Base-by-base conservation (phyloP, 2,329 filamentous ascomycete genomes). In the Macrophomina tecta region DNA sequence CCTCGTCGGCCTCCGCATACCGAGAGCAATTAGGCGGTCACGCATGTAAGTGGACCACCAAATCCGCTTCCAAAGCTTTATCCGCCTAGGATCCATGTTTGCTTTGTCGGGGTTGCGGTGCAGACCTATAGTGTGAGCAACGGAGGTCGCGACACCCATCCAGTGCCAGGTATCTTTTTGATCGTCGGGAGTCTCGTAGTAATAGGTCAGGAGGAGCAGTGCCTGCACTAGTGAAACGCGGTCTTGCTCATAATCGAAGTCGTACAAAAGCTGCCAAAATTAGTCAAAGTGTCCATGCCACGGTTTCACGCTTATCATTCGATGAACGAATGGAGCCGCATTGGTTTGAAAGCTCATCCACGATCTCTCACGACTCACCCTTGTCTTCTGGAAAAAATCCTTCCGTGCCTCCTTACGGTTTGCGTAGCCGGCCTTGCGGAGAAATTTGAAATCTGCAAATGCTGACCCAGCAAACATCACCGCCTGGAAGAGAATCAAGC, bases 41-140 rank as follows among this genome's bases (percentile, higher is more conserved):
- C 94, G 90, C 88, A 97, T 97, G 75, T 97, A 97, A 70, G 92
- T 96, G 38, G 92, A 97, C 94, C 94, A 98, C 94, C 94, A 98
- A 72, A 97, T 95, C 64, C 94, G 87, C 81, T 97, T 97, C 91
- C 94, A 97, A 61, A 97, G 82, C 73, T 89, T 92, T 75, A 93
- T 91, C 73, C 91, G 90, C 64, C 87, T 85, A 3, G 82, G 79
- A 46, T 91, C 86, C 86, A 97, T 92, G 72, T 87, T 89, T 8
- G 91, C 93, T 67, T 89, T 90, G 36, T 86, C 86, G 1, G 93
- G 93, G 73, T 97, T 92, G 69, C 94, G 91, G 78, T 98, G 93
- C 18, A 97, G 85, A 5, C 94, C 94, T 70, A 97, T 97, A 12
- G 94, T 97, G 78, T 97, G 93, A 63, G 93, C 94, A 55, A 97